Evolutionary conservation across 2,329 filamentous ascomycete genomes (phyloP).

Genomic region (Microcyclosporella mali): DNA sequence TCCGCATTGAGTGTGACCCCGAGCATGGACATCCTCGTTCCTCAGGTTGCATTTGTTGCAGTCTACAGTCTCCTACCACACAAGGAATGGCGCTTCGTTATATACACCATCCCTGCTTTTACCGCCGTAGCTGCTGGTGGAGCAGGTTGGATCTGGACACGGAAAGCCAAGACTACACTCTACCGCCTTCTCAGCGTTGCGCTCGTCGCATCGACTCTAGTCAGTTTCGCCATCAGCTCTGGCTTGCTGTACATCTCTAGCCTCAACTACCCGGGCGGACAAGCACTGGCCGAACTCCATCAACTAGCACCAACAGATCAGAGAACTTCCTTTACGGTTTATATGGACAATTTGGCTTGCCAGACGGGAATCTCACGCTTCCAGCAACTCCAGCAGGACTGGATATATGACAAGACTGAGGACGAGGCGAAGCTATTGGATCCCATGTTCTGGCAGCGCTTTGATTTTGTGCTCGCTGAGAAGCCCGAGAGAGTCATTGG

Average conservation of each 20-base stretch:
- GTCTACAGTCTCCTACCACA: conserved; percentile 86
- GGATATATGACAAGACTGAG: conserved; percentile 57
- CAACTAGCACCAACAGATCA: conserved; percentile 12
- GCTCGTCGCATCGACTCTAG: conserved; percentile 55
- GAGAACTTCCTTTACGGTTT: conserved; percentile 32
- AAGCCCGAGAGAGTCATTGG: conserved; percentile 43
- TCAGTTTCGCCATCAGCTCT: conserved; percentile 55
- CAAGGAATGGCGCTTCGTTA: conserved; percentile 93
- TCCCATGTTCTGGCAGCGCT: conserved; percentile 50
- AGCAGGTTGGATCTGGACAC: conserved; percentile 58
- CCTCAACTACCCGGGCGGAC: conserved; percentile 88
- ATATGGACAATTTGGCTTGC: conserved; percentile 56
- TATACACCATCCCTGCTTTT: conserved; percentile 76
- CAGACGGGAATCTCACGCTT: conserved; percentile 60
- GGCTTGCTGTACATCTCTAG: conserved; percentile 71
- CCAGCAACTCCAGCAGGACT: conserved; percentile 41
- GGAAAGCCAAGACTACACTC: conserved; percentile 55
- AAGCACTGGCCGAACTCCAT: conserved; percentile 56
- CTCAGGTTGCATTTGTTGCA: conserved; percentile 64
- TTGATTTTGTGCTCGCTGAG: conserved; percentile 56
- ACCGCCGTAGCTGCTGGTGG: conserved; percentile 71
- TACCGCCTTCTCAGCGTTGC: conserved; percentile 51
- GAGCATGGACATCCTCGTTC: conserved; percentile 53
- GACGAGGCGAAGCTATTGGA: conserved; percentile 43
- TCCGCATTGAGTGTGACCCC: conserved; percentile 46